Base-by-base conservation (phyloP, 2,329 filamentous ascomycete species). In the Diaporthe capsici region DNA sequence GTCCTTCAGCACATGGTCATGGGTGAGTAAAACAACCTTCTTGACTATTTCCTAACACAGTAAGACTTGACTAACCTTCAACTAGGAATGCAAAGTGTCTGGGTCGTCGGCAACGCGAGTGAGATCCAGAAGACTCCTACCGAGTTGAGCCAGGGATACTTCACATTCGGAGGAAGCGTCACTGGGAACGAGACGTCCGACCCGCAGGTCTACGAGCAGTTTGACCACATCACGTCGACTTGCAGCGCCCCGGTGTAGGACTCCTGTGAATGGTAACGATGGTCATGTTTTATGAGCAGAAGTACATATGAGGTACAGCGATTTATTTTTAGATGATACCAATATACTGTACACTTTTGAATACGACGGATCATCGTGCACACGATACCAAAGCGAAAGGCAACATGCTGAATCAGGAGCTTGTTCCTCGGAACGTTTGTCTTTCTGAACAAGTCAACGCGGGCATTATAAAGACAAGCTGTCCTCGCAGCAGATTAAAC, bases 1-100 rank as follows among this genome's bases (percentile, higher is more conserved):
- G 87, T 89, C 22, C 77, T 89, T 68, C 87, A 88, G 72, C 90
- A 92, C 80, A 90, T 90, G 86, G 82, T 90, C 25, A 91, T 91
- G 89, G 88, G 87, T 79, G 82, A 83, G 86, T 81, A 8, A 39
- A 47, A 13, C 7, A 22, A 3, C 28, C 72, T 71, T 47, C 80
- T 4, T 73, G 17, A 77, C 81, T 22, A 79, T 78, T 79, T 74
- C 80, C 7, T 79, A 80, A 79, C 79, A 20, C 6, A 73, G 79
- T 44, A 37, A 60, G 15, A 65, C 25, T 44, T 25, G 3, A 25
- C 65, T 58, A 49, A 74, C 73, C n/a, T 20, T 58, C 20, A 1
- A 28, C 28, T 47, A 85, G 83, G 83, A 25, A 86, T 87, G 85
- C 83, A 86, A 78, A 83, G 84, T 0, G 82, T 84, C 25, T 86